Evolutionary conservation across 1,139 yeast species (phyloP).

Genomic region (Blastobotrys aristatus): DNA sequence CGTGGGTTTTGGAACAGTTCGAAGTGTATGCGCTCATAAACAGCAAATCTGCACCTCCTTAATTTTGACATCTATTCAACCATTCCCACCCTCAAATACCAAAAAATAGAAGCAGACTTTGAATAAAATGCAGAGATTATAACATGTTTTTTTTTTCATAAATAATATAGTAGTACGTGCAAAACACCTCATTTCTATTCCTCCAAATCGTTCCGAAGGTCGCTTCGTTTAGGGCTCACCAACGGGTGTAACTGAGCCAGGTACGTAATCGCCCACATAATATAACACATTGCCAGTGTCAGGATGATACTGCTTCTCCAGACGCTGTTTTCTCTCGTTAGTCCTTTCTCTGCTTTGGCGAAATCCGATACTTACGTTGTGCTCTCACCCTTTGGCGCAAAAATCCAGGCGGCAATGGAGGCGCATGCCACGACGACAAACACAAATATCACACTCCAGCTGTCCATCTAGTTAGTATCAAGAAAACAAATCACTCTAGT

Average conservation of each 20-base stretch:
- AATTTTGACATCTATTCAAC: too few relatives aligned
- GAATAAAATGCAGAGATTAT: too few relatives aligned
- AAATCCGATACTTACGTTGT: constrained; percentile 35
- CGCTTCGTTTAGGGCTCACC: constrained; percentile 66
- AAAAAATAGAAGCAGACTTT: too few relatives aligned
- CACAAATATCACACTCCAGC: constrained; percentile 71
- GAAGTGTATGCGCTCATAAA: too few relatives aligned
- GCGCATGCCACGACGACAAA: constrained; percentile 55
- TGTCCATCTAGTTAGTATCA: constrained; percentile 25
- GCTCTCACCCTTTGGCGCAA: constrained; percentile 55
- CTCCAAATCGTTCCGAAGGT: constrained; percentile 59
- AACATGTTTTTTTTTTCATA: too few relatives aligned
- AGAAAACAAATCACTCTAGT: too few relatives aligned
- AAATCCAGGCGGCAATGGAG: constrained; percentile 59
- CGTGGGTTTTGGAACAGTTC: too few relatives aligned
- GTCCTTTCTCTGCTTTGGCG: not conserved
- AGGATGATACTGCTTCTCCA: constrained; percentile 88
- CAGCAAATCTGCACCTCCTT: too few relatives aligned
- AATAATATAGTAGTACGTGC: too few relatives aligned
- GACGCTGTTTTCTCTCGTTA: constrained; percentile 42
- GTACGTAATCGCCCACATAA: constrained; percentile 88
- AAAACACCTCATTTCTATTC: too few relatives aligned
- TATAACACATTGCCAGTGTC: constrained; percentile 78
- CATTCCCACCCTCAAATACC: too few relatives aligned
- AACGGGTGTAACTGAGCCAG: constrained; percentile 72